Conservation (phyloP, 805 yeast species). For the Candida ascalaphidarum region DNA sequence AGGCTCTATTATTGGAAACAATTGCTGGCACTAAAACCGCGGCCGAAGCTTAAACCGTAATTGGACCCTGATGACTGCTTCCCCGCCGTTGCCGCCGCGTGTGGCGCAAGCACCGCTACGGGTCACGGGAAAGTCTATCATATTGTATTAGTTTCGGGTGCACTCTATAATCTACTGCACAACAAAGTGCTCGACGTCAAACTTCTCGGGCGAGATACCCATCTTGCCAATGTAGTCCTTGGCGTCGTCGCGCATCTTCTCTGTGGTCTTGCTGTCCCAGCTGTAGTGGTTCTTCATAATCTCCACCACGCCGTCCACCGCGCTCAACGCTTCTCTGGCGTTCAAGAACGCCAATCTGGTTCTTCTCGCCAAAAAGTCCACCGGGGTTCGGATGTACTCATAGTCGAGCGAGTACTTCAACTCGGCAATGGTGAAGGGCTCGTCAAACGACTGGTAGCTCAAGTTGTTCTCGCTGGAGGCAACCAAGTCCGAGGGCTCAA, state of each 20-base stretch:
- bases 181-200: conserved; percentile 5
- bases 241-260: conserved; percentile 43
- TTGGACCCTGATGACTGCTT: too few relatives aligned
- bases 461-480: conserved; percentile 26
- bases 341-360: conserved; percentile 88
- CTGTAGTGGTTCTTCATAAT: conserved; percentile 72
- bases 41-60: too few relatives aligned
- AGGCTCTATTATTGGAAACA: too few relatives aligned
- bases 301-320: conserved; percentile 79
- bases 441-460: conserved; percentile 47
- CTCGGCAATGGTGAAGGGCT: conserved; percentile 89
- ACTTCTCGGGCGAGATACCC: conserved; percentile 34
- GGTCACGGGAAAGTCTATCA: too few relatives aligned
- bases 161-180: not conserved
- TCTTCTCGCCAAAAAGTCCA: conserved; percentile 89
- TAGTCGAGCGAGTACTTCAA: conserved; percentile 69
- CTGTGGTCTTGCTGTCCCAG: conserved; percentile 60
- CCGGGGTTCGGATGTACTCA: conserved; percentile 83
- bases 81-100: too few relatives aligned
- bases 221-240: conserved; percentile 52
- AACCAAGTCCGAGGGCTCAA: conserved; percentile 18
- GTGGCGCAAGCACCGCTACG: too few relatives aligned
- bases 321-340: conserved; percentile 70
- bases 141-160: too few relatives aligned
- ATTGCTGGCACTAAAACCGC: too few relatives aligned